These are phyloP conservation scores for Metschnikowia cubensis DNA, from an alignment of 805 yeast genomes.

Conservation along the genomic window DNA sequence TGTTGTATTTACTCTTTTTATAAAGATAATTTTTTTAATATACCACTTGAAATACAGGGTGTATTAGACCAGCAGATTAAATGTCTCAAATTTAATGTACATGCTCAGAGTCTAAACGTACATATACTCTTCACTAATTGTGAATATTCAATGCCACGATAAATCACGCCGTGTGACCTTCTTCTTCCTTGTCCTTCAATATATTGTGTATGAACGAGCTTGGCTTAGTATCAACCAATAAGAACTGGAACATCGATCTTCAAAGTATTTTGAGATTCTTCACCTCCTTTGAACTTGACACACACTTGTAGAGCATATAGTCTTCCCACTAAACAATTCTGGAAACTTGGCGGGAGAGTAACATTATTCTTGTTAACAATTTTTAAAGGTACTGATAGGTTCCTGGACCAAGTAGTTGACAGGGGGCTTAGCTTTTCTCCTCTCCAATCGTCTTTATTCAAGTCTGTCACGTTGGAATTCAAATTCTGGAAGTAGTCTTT, in stretches of 20 bases:
- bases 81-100: no score
- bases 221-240: conserved; percentile 11
- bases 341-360: conserved; percentile 59
- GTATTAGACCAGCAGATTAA: neutral
- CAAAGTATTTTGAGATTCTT: conserved; percentile 15
- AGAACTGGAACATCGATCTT: conserved; percentile 17
- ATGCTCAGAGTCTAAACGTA: neutral
- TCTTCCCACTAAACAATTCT: conserved; percentile 59
- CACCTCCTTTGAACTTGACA: conserved; percentile 42
- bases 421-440: conserved; percentile 20
- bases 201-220: neutral
- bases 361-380: conserved; percentile 41
- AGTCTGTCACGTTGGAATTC: conserved; percentile 6
- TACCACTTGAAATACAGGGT: neutral
- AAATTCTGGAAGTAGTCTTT: conserved; percentile 33
- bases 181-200: neutral
- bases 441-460: conserved; percentile 27
- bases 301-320: conserved; percentile 49
- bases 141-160: neutral
- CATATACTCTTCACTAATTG: neutral
- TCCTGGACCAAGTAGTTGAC: conserved; percentile 29
- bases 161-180: neutral
- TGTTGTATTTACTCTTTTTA: neutral
- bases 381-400: conserved; percentile 40
- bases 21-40: neutral